phyloP scores from a whole-genome alignment of 176 grass and related monocot genomes.

The Miscanthus lutarioriparius region DNA sequence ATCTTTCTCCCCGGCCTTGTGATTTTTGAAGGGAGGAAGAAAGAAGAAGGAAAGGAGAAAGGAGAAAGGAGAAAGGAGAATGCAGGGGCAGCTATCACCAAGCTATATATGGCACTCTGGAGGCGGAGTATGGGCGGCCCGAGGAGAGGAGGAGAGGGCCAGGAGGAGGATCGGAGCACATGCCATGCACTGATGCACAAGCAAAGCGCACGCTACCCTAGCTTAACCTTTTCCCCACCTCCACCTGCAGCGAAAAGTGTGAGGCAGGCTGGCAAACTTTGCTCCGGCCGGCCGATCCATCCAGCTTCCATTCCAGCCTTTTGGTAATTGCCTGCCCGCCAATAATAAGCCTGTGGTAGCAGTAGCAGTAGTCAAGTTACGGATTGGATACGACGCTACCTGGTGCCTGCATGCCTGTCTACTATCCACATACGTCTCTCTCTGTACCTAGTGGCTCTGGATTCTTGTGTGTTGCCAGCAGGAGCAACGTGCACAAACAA shows the following conservation, averaged over 20 bases:
- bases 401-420: too few species aligned
- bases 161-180: background rate
- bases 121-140: too few species aligned
- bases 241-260: background rate
- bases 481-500: too few species aligned
- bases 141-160: too few species aligned
- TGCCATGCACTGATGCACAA: background rate
- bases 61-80: background rate
- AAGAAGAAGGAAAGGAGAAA: background rate
- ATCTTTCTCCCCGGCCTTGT: too few species aligned
- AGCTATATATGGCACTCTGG: too few species aligned
- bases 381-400: too few species aligned
- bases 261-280: too few species aligned
- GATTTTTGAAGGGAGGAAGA: background rate
- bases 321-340: background rate
- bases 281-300: background rate
- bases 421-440: too few species aligned
- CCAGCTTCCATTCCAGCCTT: background rate
- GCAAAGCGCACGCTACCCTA: background rate
- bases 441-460: background rate
- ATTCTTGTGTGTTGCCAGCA: background rate
- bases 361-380: background rate
- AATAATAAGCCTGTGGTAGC: background rate
- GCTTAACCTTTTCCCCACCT: background rate
- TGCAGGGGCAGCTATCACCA: too few species aligned